These are phyloP conservation scores for Pseudogymnoascus sp. DNA, from an alignment of 2,329 filamentous ascomycete species.

Conservation along the genomic window DNA sequence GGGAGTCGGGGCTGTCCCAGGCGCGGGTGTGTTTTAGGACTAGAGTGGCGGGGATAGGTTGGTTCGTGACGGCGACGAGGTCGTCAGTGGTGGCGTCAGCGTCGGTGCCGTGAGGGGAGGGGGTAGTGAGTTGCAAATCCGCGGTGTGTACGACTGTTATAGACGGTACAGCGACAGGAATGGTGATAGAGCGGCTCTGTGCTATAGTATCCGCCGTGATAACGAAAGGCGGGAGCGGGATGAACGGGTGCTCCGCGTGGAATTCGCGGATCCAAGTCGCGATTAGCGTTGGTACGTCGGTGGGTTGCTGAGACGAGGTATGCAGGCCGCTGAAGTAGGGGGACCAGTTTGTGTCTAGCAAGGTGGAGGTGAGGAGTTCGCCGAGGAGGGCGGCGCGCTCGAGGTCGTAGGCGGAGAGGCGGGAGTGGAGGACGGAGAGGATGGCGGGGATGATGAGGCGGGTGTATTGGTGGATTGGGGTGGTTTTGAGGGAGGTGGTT, in stretches of 20 bases:
- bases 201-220: slow-evolving; percentile 22
- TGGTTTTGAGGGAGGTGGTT: slow-evolving; percentile 30
- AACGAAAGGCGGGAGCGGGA: slow-evolving; percentile 19
- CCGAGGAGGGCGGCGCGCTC: slow-evolving; percentile 48
- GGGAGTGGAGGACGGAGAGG: slow-evolving; percentile 34
- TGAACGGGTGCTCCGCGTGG: slow-evolving; percentile 16
- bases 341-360: slow-evolving; percentile 40
- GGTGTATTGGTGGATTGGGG: slow-evolving; percentile 37
- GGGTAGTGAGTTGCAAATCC: slow-evolving; percentile 44
- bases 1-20: slow-evolving; percentile 45
- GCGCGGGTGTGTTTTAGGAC: slow-evolving; percentile 52
- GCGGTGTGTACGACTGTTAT: slow-evolving; percentile 76
- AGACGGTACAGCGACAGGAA: slow-evolving; percentile 82
- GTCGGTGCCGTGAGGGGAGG: slow-evolving; percentile 21
- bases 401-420: slow-evolving; percentile 42
- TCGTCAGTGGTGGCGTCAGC: slow-evolving; percentile 29
- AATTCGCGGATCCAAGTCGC: slow-evolving; percentile 21
- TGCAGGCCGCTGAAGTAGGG: slow-evolving; percentile 40
- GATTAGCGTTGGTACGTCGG: slow-evolving; percentile 20
- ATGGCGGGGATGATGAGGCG: slow-evolving; percentile 39
- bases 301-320: slow-evolving; percentile 10
- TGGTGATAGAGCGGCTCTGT: slow-evolving; percentile 59
- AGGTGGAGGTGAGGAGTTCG: slow-evolving; percentile 40
- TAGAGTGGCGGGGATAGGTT: slow-evolving; percentile 55
- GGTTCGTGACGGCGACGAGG: slow-evolving; percentile 47